Percentiles rank a stretch among this genome's conserved stretches.
Conservation (phyloP, 148 eudicot species). For the Cornus florida region DNA sequence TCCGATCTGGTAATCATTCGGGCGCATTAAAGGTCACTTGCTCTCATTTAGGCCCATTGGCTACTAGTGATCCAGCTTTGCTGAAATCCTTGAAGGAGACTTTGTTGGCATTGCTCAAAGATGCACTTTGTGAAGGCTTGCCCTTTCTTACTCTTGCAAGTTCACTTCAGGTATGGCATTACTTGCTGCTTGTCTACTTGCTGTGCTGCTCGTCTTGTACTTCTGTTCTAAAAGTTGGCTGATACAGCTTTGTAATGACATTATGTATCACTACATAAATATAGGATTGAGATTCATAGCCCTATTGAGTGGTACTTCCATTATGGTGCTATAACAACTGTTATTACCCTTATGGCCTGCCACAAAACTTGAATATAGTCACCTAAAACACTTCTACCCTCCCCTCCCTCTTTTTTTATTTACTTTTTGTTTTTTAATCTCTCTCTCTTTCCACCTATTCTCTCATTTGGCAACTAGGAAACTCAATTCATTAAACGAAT, state of each 20-base stretch:
- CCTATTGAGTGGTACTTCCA: too few relatives aligned
- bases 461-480: not conserved
- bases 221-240: not conserved
- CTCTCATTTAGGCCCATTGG: constrained; percentile 85
- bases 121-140: constrained; percentile 43
- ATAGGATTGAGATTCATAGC: too few relatives aligned
- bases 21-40: constrained; percentile 79
- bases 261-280: not conserved
- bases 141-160: constrained; percentile 72
- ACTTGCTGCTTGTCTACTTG: not conserved
- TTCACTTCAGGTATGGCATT: constrained; percentile 75
- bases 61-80: constrained; percentile 61
- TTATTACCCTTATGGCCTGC: too few relatives aligned
- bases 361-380: not conserved
- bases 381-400: not conserved
- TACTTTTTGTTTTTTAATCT: too few relatives aligned
- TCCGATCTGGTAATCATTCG: constrained; percentile 66
- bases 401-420: not conserved
- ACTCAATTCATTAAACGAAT: not conserved
- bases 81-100: constrained; percentile 89
- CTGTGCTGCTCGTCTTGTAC: not conserved
- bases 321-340: too few relatives aligned
- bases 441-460: not conserved
- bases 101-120: constrained; percentile 62
- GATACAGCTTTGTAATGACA: not conserved